A percentile compares a stretch with the other conserved stretches of the same genome.
These are phyloP conservation scores for Nakataea oryzae DNA, from an alignment of 2,329 filamentous ascomycete genomes.

Conservation along the genomic window DNA sequence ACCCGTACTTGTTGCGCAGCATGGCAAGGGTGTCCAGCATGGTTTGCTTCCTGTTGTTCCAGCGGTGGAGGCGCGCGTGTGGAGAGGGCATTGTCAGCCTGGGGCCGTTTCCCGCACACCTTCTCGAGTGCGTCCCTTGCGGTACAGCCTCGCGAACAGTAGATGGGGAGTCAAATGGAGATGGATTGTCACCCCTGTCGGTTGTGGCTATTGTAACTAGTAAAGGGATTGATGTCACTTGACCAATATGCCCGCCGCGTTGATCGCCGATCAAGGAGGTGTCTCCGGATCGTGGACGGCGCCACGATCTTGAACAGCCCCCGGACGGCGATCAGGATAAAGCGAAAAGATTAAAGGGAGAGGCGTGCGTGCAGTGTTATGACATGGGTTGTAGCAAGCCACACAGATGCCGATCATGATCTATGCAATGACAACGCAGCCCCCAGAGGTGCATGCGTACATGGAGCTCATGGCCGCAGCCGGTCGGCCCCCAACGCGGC, in stretches of 20 bases:
- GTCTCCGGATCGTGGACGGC: background rate
- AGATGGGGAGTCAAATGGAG: background rate
- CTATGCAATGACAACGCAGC: background rate
- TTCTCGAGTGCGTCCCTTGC: too few species aligned
- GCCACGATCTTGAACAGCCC: background rate
- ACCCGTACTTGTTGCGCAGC: conserved; percentile 49
- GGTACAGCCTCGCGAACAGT: background rate
- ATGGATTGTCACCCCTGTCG: background rate
- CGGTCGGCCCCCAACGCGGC: background rate
- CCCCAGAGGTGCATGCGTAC: background rate
- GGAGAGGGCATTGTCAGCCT: background rate
- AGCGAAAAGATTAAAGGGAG: background rate
- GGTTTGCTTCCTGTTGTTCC: conserved; percentile 26
- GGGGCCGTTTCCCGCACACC: background rate
- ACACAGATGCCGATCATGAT: background rate
- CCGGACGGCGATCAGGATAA: background rate
- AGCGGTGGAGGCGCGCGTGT: background rate
- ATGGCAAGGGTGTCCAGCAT: conserved; percentile 40
- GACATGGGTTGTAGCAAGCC: background rate
- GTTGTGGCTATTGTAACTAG: background rate
- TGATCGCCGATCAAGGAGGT: background rate
- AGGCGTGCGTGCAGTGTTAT: too few species aligned
- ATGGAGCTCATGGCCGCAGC: background rate
- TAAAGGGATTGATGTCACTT: background rate
- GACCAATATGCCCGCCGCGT: background rate